Base-by-base conservation (phyloP, 1,139 yeast species). In the Yamadazyma jaroonii region DNA sequence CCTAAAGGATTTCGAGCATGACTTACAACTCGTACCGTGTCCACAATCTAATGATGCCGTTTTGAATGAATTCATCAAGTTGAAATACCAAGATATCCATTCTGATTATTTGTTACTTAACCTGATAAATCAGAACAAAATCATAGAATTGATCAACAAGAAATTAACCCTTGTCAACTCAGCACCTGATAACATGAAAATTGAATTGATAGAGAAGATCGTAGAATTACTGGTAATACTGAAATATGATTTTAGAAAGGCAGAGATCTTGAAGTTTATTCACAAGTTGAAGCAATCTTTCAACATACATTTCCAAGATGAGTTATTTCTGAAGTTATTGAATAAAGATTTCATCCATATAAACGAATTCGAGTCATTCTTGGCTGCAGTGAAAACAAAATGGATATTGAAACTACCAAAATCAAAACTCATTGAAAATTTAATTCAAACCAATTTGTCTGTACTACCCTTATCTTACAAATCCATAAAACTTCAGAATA, bases 111-210 rank as follows among this genome's bases (percentile, higher is more conserved):
- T 59, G 40, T 43, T 67, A n/a, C 42, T 57, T 3, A 47, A 53
- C 15, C 32, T 34, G 25, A 30, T 41, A 9, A 37, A 33, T 25
- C 23, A 35, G 7, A 49, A 50, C 27, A 55, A 57, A 32, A 48
- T 67, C 13, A 57, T 65, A 31, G 74, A 67, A 27, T 54, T 68
- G 42, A 56, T 67, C 20, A 64, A 66, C 43, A 67, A 67, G 44
- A 69, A 69, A 44, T 47, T 67, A 32, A 48, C 61, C n/a, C 43
- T 60, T 14, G 40, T 57, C 2, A 59, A 56, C 30, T 45, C 48
- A 32, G 49, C 56, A 3, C 37, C 35, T n/a, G 13, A 17, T 32
- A 29, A 34, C 38, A 20, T 36, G 26, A 34, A 37, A 33, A 12
- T 26, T 17, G 34, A 45, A 54, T 14, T 55, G 52, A 26, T 41